phyloP scores from a whole-genome alignment of 345 rosid genomes.

The Triadica sebifera region DNA sequence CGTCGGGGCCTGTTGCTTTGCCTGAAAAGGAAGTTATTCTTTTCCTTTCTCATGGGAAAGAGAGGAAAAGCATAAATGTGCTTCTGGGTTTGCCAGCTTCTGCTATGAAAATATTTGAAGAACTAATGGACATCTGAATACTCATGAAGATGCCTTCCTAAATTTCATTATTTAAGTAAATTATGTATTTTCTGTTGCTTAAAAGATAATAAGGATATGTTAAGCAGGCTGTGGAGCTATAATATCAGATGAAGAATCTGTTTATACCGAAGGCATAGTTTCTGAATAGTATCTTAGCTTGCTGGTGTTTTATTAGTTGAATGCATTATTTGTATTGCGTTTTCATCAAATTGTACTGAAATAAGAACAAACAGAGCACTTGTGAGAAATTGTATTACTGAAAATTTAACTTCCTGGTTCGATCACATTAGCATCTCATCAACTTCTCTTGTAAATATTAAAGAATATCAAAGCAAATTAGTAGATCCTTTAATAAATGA shows the following conservation, averaged over 20 bases:
- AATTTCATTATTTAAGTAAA: not conserved
- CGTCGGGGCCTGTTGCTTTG: slow-evolving; percentile 77
- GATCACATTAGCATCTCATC: too few species aligned
- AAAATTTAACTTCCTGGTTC: too few species aligned
- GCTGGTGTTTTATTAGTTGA: not conserved
- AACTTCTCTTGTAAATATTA: too few species aligned
- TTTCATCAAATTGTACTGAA: not conserved
- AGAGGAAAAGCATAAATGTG: slow-evolving; percentile 64
- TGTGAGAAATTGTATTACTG: too few species aligned
- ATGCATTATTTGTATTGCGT: not conserved
- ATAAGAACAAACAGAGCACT: too few species aligned
- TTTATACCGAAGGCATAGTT: not conserved
- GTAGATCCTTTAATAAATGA: too few species aligned
- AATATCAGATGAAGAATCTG: too few species aligned
- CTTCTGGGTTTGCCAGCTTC: slow-evolving; percentile 74
- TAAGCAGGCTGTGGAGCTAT: too few species aligned
- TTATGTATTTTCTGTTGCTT: not conserved
- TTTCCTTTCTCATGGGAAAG: slow-evolving; percentile 63
- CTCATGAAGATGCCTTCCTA: not conserved
- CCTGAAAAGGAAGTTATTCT: slow-evolving; percentile 86
- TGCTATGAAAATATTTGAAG: slow-evolving; percentile 68
- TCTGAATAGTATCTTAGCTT: not conserved
- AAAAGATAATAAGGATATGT: too few species aligned
- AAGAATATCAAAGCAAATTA: too few species aligned
- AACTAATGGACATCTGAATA: slow-evolving; percentile 47